Conservation (phyloP, 73 alveolate species). For the Paramecium octaurelia region DNA sequence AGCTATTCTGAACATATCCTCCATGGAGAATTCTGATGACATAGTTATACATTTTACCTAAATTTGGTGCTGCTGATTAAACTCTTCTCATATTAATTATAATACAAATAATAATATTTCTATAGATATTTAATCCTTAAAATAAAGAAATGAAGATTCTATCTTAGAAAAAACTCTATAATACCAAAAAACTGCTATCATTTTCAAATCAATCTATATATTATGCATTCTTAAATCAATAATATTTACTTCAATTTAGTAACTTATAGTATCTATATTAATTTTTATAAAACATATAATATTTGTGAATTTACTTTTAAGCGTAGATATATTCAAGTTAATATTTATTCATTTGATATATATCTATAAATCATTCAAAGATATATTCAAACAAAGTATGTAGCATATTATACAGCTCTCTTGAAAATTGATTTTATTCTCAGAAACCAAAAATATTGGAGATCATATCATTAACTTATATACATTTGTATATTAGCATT, state of each 20-base stretch:
- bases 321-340: neutral
- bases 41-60: neutral
- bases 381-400: neutral
- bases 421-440: too few relatives aligned
- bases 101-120: neutral
- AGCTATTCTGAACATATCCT: slow-evolving; percentile 56
- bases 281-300: too few relatives aligned
- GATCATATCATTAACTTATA: too few relatives aligned
- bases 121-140: neutral
- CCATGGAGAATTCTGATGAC: neutral
- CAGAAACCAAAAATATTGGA: too few relatives aligned
- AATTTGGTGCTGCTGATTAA: slow-evolving; percentile 18
- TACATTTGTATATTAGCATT: too few relatives aligned
- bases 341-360: neutral
- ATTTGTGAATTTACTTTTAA: too few relatives aligned
- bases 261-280: neutral
- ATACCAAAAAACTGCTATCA: too few relatives aligned
- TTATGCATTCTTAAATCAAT: neutral
- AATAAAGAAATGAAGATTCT: neutral
- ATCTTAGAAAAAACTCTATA: neutral
- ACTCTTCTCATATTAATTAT: neutral
- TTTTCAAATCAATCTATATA: too few relatives aligned
- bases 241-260: too few relatives aligned
- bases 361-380: neutral
- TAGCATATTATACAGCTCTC: neutral